Conservation (phyloP, 768 basidiomycete genomes). For the Sporobolomyces phaffii region DNA sequence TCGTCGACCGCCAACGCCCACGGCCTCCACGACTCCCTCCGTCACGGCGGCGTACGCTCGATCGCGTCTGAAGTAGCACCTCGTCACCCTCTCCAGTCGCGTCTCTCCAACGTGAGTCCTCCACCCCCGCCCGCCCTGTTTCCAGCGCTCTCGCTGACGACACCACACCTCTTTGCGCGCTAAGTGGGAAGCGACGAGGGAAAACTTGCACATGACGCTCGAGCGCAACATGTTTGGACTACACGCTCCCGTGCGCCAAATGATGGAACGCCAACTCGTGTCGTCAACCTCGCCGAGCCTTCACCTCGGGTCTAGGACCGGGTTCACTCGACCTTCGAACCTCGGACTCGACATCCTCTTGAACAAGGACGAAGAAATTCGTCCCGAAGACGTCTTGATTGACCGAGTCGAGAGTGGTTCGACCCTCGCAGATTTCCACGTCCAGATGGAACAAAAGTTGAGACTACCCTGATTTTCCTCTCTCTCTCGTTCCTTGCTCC, state of each 20-base stretch:
- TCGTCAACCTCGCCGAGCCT: too few species aligned
- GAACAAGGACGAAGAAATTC: conserved; percentile 81
- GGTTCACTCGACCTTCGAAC: conserved; percentile 53
- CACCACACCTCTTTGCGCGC: neutral
- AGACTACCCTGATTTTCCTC: conserved; percentile 8
- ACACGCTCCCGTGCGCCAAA: conserved; percentile 75
- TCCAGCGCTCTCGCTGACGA: neutral
- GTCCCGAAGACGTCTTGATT: conserved; percentile 70
- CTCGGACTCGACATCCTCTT: conserved; percentile 85
- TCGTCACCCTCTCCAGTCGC: conserved; percentile 58
- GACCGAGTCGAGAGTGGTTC: conserved; percentile 56
- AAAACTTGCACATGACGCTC: conserved; percentile 74
- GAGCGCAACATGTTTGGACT: conserved; percentile 78
- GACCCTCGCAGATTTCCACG: conserved; percentile 56
- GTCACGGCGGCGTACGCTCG: conserved; percentile 69
- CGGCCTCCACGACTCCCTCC: conserved; percentile 79
- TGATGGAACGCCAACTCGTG: conserved; percentile 93
- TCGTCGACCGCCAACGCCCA: conserved; percentile 42
- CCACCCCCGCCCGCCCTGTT: neutral
- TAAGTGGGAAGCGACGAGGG: conserved; percentile 92
- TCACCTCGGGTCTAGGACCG: too few species aligned
- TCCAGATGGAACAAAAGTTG: conserved; percentile 61
- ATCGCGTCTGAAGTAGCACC: conserved; percentile 68
- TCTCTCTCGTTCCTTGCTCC: neutral
- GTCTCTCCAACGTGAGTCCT: conserved; percentile 69